These are phyloP conservation scores for Astragalus glycyphyllos DNA, from an alignment of 306 rosid genomes.

Conservation along the genomic window DNA sequence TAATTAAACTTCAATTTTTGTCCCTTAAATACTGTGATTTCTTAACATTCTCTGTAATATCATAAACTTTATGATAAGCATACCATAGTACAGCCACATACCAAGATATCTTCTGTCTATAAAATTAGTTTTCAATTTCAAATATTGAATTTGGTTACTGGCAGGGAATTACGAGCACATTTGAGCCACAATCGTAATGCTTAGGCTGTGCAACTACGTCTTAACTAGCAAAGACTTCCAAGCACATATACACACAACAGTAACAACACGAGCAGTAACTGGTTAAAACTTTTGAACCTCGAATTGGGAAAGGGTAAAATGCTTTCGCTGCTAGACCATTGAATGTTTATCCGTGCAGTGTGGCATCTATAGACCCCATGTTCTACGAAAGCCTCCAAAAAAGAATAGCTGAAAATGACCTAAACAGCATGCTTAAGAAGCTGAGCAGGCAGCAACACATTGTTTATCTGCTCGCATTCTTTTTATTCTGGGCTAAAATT, in stretches of 20 bases:
- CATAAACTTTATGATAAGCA: not conserved
- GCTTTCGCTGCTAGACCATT: not conserved
- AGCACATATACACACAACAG: not conserved
- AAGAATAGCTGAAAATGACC: not conserved
- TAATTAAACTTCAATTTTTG: no score
- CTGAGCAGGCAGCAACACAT: constrained; percentile 13
- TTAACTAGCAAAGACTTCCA: not conserved
- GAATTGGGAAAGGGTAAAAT: not conserved
- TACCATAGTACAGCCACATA: not conserved
- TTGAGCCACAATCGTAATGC: constrained; percentile 4
- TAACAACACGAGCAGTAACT: no score
- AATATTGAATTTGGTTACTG: not conserved
- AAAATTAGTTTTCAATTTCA: not conserved
- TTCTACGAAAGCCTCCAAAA: constrained; percentile 13
- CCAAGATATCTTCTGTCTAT: not conserved
- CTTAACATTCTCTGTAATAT: not conserved
- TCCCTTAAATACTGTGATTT: no score
- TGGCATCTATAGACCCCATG: constrained; percentile 22
- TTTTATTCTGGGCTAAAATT: constrained; percentile 9
- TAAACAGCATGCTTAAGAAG: constrained; percentile 19
- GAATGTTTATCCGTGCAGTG: constrained; percentile 27
- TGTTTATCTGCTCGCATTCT: constrained; percentile 7
- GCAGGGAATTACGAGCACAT: not conserved
- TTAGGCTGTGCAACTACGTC: not conserved
- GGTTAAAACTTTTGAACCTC: not conserved